Evolutionary conservation across 1,139 yeast genomes (phyloP).

Genomic region (Candida tunisiensis): DNA sequence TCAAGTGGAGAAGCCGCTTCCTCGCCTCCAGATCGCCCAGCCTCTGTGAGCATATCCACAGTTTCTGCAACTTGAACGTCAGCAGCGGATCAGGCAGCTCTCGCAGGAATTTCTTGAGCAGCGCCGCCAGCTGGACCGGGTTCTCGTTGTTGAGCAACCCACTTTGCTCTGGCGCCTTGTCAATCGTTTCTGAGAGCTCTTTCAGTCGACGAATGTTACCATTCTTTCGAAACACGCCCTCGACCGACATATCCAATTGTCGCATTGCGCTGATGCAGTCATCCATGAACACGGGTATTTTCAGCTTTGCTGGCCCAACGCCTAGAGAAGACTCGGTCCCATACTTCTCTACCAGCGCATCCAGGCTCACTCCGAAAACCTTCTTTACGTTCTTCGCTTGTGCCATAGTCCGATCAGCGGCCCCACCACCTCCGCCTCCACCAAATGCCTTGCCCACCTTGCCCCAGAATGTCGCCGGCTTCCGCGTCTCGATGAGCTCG

Average conservation of each 20-base stretch:
- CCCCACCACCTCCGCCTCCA: slow-evolving; percentile 13
- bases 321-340: slow-evolving; percentile 84
- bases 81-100: slow-evolving; percentile 87
- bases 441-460: slow-evolving; percentile 34
- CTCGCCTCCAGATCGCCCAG: slow-evolving; percentile 30
- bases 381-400: slow-evolving; percentile 15
- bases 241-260: slow-evolving; percentile 91
- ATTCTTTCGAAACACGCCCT: slow-evolving; percentile 90
- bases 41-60: slow-evolving; percentile 67
- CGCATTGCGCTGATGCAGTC: slow-evolving; percentile 72
- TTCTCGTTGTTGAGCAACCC: slow-evolving; percentile 66
- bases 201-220: slow-evolving; percentile 82
- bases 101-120: slow-evolving; percentile 79
- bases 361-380: slow-evolving; percentile 74
- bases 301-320: slow-evolving; percentile 53
- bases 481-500: slow-evolving; percentile 38
- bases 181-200: slow-evolving; percentile 60
- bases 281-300: slow-evolving; percentile 77
- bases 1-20: slow-evolving; percentile 45
- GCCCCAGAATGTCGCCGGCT: slow-evolving; percentile 48
- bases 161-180: slow-evolving; percentile 51
- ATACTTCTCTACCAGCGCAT: slow-evolving; percentile 49
- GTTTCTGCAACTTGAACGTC: slow-evolving; percentile 56
- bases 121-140: slow-evolving; percentile 87
- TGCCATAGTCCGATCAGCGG: slow-evolving; percentile 16